Conservation (phyloP, 2,329 filamentous ascomycete species). For the Fusarium sp. region DNA sequence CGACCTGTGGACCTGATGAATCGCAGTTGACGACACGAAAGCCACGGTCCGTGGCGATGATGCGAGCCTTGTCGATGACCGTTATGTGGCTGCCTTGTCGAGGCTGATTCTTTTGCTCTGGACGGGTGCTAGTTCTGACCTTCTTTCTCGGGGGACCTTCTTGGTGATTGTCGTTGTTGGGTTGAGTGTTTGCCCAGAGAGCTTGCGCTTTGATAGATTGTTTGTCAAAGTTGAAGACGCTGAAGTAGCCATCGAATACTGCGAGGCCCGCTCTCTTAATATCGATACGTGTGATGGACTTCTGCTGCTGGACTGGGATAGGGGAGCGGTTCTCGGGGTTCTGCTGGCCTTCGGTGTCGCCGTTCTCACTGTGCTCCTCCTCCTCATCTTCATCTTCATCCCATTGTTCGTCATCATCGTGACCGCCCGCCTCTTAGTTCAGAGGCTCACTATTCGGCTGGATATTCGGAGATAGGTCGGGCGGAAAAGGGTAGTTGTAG, state of each 20-base stretch:
- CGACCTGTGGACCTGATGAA: fast-evolving
- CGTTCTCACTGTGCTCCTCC: fast-evolving
- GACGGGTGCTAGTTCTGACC: fast-evolving
- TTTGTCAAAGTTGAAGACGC: fast-evolving
- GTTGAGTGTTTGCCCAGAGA: fast-evolving
- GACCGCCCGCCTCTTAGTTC: fast-evolving
- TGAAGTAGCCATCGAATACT: fast-evolving
- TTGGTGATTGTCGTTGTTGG: fast-evolving
- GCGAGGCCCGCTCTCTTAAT: not conserved
- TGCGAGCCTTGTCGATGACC: fast-evolving
- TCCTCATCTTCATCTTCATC: not conserved
- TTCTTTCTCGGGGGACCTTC: not conserved
- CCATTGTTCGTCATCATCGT: fast-evolving
- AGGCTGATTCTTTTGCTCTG: fast-evolving
- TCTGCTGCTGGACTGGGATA: not conserved
- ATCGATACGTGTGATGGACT: not conserved
- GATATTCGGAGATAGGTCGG: fast-evolving
- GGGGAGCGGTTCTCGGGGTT: not conserved
- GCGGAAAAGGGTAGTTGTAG: not conserved
- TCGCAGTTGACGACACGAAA: not conserved
- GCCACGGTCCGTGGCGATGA: fast-evolving
- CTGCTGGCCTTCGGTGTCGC: fast-evolving
- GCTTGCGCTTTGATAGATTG: fast-evolving
- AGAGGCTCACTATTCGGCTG: too few species aligned
- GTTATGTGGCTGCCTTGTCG: fast-evolving